These are phyloP conservation scores for Lactuca sativa DNA, from an alignment of 129 eudicot species.

Conservation along the genomic window DNA sequence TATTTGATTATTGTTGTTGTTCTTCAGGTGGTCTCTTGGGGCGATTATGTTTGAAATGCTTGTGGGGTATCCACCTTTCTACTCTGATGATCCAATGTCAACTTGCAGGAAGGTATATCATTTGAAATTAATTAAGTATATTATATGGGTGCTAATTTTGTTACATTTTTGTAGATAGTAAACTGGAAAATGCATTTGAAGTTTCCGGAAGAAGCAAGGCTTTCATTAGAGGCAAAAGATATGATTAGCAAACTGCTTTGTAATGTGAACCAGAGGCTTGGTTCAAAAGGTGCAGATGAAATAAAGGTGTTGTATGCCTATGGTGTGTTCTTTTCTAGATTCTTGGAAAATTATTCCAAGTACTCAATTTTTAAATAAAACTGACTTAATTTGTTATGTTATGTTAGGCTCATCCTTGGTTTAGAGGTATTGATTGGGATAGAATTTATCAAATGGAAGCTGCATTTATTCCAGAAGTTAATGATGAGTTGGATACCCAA, in stretches of 20 bases:
- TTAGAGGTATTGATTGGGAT: conserved; percentile 84
- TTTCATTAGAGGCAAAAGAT: conserved; percentile 84
- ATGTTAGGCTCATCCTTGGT: conserved; percentile 90
- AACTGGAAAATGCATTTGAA: conserved; percentile 94
- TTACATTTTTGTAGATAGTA: conserved; percentile 55
- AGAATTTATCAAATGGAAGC: conserved; percentile 89
- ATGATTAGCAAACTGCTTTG: conserved; percentile 84
- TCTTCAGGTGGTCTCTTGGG: conserved; percentile 97
- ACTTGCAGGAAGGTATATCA: conserved; percentile 85
- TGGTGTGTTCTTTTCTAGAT: conserved; percentile 45
- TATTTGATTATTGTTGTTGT: conserved; percentile 20
- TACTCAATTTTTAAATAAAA: conserved; percentile 5
- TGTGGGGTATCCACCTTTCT: conserved; percentile 96
- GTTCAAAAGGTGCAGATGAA: conserved; percentile 93
- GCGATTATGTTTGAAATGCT: conserved; percentile 99
- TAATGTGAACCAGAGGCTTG: conserved; percentile 83
- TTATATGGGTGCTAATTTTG: conserved; percentile 7
- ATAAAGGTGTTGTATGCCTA: conserved; percentile 87
- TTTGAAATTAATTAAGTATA: not conserved
- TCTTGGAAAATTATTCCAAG: conserved; percentile 24
- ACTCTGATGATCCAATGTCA: conserved; percentile 99
- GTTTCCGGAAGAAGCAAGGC: conserved; percentile 92
- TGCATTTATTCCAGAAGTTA: conserved; percentile 94
- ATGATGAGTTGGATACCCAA: conserved; percentile 94
- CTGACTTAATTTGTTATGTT: conserved; percentile 26